Conservation (phyloP, 805 yeast genomes). For the Candida nanaspora region DNA sequence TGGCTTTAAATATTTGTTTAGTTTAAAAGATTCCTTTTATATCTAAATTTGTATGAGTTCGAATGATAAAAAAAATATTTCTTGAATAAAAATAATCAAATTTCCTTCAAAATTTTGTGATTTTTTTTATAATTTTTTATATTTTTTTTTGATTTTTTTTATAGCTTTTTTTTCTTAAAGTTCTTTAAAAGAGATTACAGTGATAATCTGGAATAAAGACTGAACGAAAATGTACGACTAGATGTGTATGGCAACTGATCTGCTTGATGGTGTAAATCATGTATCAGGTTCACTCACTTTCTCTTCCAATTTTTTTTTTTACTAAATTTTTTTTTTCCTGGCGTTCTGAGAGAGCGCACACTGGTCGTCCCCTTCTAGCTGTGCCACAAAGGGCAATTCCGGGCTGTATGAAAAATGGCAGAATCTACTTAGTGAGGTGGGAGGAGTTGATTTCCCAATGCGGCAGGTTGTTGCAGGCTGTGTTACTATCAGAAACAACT, state of each 20-base stretch:
- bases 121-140: constrained; percentile 13
- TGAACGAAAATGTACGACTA: not conserved
- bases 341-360: no score
- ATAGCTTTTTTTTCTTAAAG: constrained; percentile 1
- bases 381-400: not conserved
- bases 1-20: not conserved
- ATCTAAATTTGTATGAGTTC: not conserved
- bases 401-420: not conserved
- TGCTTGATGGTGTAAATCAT: not conserved
- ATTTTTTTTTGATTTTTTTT: constrained; percentile 14
- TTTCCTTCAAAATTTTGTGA: constrained; percentile 10
- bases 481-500: no score
- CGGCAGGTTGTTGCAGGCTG: not conserved
- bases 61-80: not conserved
- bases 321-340: not conserved
- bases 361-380: no score
- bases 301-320: not conserved
- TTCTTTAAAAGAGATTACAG: not conserved
- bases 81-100: constrained; percentile 2
- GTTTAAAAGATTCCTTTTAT: constrained; percentile 1
- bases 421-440: not conserved
- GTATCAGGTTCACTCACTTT: no score
- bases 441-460: not conserved
- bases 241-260: not conserved
- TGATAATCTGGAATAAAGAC: not conserved